These are phyloP conservation scores for Teunomyces kruisii DNA, from an alignment of 805 yeast species.

Conservation along the genomic window DNA sequence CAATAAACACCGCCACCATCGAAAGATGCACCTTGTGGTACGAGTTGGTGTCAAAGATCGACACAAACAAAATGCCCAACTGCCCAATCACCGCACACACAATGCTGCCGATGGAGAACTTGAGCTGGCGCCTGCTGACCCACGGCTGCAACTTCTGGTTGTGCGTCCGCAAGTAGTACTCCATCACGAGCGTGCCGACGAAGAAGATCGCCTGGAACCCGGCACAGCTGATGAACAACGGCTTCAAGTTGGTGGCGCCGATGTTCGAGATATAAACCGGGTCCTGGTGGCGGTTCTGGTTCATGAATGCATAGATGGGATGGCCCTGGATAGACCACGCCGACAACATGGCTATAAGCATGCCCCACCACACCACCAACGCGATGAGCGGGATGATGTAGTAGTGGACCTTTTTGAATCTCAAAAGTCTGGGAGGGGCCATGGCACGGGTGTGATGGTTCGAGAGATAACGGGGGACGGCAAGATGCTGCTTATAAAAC, in stretches of 20 bases:
- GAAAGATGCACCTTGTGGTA: constrained; percentile 61
- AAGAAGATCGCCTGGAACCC: constrained; percentile 77
- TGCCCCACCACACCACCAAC: constrained; percentile 81
- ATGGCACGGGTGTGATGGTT: no score
- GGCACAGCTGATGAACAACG: constrained; percentile 76
- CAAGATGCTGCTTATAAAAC: not conserved
- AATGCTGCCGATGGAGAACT: constrained; percentile 41
- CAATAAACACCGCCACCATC: constrained; percentile 74
- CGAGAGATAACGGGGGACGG: no score
- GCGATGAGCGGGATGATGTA: constrained; percentile 66
- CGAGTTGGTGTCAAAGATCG: constrained; percentile 66
- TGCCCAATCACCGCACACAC: constrained; percentile 58
- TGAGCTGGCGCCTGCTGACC: constrained; percentile 42
- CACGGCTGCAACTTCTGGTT: constrained; percentile 51
- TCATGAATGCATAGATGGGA: constrained; percentile 64
- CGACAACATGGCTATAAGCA: constrained; percentile 75
- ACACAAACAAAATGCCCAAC: constrained; percentile 69
- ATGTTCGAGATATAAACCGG: constrained; percentile 80
- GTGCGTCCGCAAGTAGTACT: constrained; percentile 57
- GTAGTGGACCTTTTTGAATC: constrained; percentile 48
- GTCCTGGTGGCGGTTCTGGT: constrained; percentile 30
- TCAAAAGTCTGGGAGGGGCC: constrained; percentile 6
- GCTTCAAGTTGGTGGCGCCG: constrained; percentile 85
- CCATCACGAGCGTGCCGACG: constrained; percentile 61
- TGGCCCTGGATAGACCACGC: constrained; percentile 82